Evolutionary conservation across 2,329 filamentous ascomycete genomes (phyloP).

Genomic region (Mariannaea elegans): DNA sequence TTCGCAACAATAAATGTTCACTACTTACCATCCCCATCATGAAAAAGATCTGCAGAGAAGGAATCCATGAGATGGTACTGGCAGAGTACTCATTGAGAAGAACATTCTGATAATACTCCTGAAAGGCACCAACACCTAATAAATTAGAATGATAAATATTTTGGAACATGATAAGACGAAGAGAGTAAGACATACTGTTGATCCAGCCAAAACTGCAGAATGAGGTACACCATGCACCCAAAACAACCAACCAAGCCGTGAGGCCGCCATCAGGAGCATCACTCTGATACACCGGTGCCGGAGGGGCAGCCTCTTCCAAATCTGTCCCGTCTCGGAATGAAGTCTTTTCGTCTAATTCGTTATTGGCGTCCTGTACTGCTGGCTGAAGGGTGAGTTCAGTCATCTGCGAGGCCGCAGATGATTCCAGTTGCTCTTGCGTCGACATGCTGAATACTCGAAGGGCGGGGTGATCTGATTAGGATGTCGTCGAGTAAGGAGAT

Average conservation of each 20-base stretch:
- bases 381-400: slow-evolving; percentile 22
- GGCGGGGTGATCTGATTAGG: neutral
- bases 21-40: slow-evolving; percentile 56
- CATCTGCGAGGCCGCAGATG: slow-evolving; percentile 26
- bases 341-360: slow-evolving; percentile 8
- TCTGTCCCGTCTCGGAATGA: neutral
- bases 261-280: slow-evolving; percentile 37
- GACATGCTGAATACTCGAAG: slow-evolving; percentile 6
- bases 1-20: too few species aligned
- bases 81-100: slow-evolving; percentile 58
- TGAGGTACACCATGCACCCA: slow-evolving; percentile 49
- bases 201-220: slow-evolving; percentile 52
- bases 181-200: slow-evolving; percentile 52
- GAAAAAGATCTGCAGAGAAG: slow-evolving; percentile 62
- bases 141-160: neutral
- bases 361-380: neutral
- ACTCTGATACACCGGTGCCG: neutral
- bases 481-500: neutral
- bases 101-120: slow-evolving; percentile 63
- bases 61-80: slow-evolving; percentile 68
- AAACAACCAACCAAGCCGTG: slow-evolving; percentile 48
- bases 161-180: too few species aligned
- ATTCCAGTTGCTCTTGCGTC: slow-evolving; percentile 9
- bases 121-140: slow-evolving; percentile 59
- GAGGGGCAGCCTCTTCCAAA: slow-evolving; percentile 12